Base-by-base conservation (phyloP, 768 basidiomycete species). In the Wakefieldia striispora region DNA sequence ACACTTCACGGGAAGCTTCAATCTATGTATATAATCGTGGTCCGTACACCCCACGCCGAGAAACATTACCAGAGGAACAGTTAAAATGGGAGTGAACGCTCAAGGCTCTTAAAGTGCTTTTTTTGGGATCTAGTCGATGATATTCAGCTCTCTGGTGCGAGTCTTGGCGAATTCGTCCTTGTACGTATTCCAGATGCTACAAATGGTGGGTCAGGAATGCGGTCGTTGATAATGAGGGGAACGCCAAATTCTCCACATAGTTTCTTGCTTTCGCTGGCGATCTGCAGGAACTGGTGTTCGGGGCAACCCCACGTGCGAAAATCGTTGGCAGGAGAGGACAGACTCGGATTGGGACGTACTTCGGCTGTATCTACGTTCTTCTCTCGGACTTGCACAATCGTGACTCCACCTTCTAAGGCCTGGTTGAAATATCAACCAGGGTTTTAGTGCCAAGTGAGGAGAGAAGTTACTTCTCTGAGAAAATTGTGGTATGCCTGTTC, bases 181-280 rank as follows among this genome's bases (percentile, higher is more conserved):
- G 74, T 97, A 95, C 7, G 86, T 84, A 64, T 98, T 81, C 95
- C 95, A 98, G 56, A 97, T 95, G 43, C 94, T 97, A 59, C 23
- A 14, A 12, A 27, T 17, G 11, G 37, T 4, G 34, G 16, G 26
- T 64, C 29, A 56, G n/a, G 33, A 45, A 42, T 9, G 14, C 39
- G 19, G 33, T 44, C 50, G 35, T 46, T n/a, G 69, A 97, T 88
- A 50, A 97, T 73, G 5, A 97, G 70, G 0, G 92, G 93, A 24
- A 95, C 79, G 36, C 79, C 75, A 75, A 91, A 87, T 68, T 77
- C 78, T 55, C 82, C 77, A 59, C 90, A 93, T 6, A 97, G 67
- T 16, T 59, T 72, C 63, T 93, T 90, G 14, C 83, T 86, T 56
- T 75, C 71, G 40, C 62, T 63, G 0, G 93, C 93, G 49, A 95